Percentiles rank a stretch among this genome's conserved stretches.
Conservation (phyloP, 208 protist genomes). For the Paratrypanosoma confusum region DNA sequence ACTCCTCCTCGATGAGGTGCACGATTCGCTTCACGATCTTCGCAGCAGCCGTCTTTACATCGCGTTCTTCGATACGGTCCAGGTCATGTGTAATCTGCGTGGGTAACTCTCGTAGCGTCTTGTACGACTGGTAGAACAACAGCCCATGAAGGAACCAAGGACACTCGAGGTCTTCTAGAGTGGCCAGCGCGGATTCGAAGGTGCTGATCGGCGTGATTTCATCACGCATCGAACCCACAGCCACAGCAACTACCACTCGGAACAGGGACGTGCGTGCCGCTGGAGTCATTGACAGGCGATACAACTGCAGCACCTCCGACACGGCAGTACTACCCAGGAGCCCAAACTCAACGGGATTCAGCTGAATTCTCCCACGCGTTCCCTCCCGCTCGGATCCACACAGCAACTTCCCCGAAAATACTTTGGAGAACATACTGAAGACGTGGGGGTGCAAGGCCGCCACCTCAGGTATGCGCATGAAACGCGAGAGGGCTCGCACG, state of each 20-base stretch:
- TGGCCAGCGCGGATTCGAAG: conserved; percentile 26
- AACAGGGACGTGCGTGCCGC: too few species aligned
- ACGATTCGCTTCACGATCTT: conserved; percentile 51
- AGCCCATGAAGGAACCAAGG: conserved; percentile 70
- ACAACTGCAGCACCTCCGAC: background rate
- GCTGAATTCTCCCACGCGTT: too few species aligned
- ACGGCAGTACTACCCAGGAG: background rate
- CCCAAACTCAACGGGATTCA: background rate
- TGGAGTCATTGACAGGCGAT: too few species aligned
- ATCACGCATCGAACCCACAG: background rate
- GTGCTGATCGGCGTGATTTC: background rate
- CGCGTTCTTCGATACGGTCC: conserved; percentile 39
- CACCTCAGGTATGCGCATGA: conserved; percentile 42
- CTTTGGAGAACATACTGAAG: conserved; percentile 44
- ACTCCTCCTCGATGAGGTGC: conserved; percentile 42
- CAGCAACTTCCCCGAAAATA: conserved; percentile 53
- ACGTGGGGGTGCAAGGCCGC: conserved; percentile 39
- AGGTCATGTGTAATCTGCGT: conserved; percentile 51
- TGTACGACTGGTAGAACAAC: conserved; percentile 62
- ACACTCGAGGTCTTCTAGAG: conserved; percentile 56
- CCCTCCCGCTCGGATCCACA: conserved; percentile 10
- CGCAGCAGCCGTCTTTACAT: conserved; percentile 39
- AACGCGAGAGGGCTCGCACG: conserved; percentile 40
- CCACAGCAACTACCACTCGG: too few species aligned
- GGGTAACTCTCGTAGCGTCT: conserved; percentile 37